Evolutionary conservation across 306 rosid genomes (phyloP).

Genomic region (Purshia tridentata): DNA sequence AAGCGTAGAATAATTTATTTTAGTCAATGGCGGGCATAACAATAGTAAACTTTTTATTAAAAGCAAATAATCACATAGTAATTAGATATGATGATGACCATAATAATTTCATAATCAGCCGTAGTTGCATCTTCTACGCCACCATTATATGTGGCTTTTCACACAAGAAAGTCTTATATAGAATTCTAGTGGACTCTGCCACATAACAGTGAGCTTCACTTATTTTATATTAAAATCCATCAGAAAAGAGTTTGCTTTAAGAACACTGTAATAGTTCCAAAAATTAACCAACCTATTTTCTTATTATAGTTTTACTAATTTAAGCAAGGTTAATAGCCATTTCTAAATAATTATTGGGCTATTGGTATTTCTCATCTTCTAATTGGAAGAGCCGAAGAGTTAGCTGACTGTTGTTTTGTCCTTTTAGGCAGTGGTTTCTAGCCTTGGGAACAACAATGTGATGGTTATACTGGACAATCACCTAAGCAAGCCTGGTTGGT

Average conservation of each 20-base stretch:
- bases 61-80: neutral
- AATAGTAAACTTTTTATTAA: neutral
- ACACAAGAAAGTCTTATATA: neutral
- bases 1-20: neutral
- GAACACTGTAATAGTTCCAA: too few relatives aligned
- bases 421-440: slow-evolving; percentile 59
- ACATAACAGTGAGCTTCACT: too few relatives aligned
- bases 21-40: neutral
- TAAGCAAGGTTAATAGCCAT: too few relatives aligned
- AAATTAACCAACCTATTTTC: too few relatives aligned
- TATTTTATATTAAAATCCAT: too few relatives aligned
- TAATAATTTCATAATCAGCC: neutral
- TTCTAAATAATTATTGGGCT: too few relatives aligned
- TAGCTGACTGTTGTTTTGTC: too few relatives aligned
- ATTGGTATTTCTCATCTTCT: too few relatives aligned
- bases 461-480: slow-evolving; percentile 87
- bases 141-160: neutral
- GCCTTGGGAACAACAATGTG: slow-evolving; percentile 57
- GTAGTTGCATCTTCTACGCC: neutral
- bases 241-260: too few relatives aligned
- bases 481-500: slow-evolving; percentile 77
- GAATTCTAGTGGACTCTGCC: too few relatives aligned
- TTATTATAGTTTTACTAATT: too few relatives aligned
- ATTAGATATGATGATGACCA: neutral
- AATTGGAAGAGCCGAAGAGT: too few relatives aligned